These are phyloP conservation scores for Lecanicillium sp. DNA, from an alignment of 2,329 filamentous ascomycete species.

Conservation along the genomic window DNA sequence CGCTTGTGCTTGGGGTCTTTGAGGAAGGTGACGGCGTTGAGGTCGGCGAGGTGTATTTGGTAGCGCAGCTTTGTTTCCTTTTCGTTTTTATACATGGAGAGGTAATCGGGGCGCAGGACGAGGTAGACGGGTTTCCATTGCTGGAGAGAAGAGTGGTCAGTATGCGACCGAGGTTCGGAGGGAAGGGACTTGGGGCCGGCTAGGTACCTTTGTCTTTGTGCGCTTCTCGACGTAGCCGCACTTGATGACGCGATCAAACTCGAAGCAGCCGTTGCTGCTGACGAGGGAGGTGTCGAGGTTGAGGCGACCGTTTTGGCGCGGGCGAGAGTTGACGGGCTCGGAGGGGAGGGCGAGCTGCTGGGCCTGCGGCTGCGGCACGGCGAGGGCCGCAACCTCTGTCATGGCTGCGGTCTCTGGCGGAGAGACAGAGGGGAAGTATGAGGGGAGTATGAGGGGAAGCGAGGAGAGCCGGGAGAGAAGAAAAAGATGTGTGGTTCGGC, in stretches of 20 bases:
- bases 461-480: too few species aligned
- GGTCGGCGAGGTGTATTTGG: conserved; percentile 80
- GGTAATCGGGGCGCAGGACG: conserved; percentile 80
- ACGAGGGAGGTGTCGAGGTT: conserved; percentile 68
- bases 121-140: conserved; percentile 88
- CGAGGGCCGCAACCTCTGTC: conserved; percentile 11
- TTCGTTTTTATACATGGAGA: conserved; percentile 90
- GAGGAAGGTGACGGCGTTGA: conserved; percentile 84
- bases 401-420: conserved; percentile 9
- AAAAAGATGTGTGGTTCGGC: not conserved
- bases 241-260: conserved; percentile 91
- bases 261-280: conserved; percentile 91
- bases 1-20: conserved; percentile 85
- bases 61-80: conserved; percentile 85
- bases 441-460: too few species aligned
- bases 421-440: not conserved
- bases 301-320: conserved; percentile 22
- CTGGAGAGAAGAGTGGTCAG: conserved; percentile 35
- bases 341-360: conserved; percentile 11
- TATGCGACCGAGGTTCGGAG: conserved; percentile 14
- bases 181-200: not conserved
- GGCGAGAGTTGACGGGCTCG: conserved; percentile 17
- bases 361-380: conserved; percentile 5
- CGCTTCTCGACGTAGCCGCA: conserved; percentile 80
- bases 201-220: conserved; percentile 81